These are phyloP conservation scores for Drosera capensis DNA, from an alignment of 148 eudicot genomes.

Conservation along the genomic window DNA sequence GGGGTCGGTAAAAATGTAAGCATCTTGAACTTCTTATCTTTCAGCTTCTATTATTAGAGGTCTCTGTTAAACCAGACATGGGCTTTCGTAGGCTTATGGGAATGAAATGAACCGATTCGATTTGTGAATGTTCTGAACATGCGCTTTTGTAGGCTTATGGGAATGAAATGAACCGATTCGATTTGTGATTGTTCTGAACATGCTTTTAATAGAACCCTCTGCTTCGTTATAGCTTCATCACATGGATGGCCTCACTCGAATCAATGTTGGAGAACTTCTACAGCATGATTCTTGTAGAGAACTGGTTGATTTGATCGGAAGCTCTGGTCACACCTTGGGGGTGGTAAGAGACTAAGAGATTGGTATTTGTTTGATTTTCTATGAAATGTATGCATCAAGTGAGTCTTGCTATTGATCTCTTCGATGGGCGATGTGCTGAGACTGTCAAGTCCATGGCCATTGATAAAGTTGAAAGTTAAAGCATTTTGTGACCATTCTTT, in stretches of 20 bases:
- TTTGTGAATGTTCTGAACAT: too few relatives aligned
- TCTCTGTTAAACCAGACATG: too few relatives aligned
- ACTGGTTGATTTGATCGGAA: slow-evolving; percentile 43
- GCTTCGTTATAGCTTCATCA: slow-evolving; percentile 56
- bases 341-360: slow-evolving; percentile 29
- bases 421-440: too few relatives aligned
- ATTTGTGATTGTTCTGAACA: too few relatives aligned
- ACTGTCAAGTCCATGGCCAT: too few relatives aligned
- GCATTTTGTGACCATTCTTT: background rate
- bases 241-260: slow-evolving; percentile 65
- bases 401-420: too few relatives aligned
- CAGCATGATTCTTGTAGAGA: slow-evolving; percentile 25
- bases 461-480: too few relatives aligned
- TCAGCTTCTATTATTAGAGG: too few relatives aligned
- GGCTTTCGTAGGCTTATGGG: background rate
- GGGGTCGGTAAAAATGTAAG: slow-evolving; percentile 93
- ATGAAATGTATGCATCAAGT: background rate
- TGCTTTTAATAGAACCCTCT: too few relatives aligned
- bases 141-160: background rate
- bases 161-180: slow-evolving; percentile 1
- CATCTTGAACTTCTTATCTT: slow-evolving; percentile 4
- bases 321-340: slow-evolving; percentile 63
- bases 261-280: slow-evolving; percentile 39
- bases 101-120: background rate
- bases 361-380: background rate